Conservation (phyloP, 2,329 filamentous ascomycete species). For the Diaporthe helianthi region DNA sequence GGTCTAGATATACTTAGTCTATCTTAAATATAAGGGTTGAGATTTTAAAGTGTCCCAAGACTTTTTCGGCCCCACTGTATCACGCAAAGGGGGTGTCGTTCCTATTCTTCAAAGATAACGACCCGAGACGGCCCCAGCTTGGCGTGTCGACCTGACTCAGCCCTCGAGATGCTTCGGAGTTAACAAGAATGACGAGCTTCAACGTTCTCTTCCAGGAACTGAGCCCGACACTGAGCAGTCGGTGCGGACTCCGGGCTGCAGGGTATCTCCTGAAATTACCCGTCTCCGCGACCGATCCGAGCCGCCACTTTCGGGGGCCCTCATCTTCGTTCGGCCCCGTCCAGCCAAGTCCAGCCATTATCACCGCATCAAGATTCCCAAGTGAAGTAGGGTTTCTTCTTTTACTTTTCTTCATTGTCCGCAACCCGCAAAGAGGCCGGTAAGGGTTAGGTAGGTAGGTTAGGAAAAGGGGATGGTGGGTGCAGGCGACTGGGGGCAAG, state of each 20-base stretch:
- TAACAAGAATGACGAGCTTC: background rate
- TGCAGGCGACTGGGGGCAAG: constrained; percentile 29
- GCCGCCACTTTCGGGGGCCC: background rate
- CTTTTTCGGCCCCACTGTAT: too few species aligned
- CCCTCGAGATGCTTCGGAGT: too few species aligned
- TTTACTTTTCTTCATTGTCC: constrained; percentile 13
- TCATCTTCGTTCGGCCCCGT: background rate
- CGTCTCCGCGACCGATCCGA: background rate
- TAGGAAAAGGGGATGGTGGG: background rate
- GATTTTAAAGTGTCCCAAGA: too few species aligned
- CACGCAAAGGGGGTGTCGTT: background rate
- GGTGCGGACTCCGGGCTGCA: background rate
- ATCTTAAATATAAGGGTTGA: too few species aligned
- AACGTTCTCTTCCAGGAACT: background rate
- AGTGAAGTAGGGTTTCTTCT: background rate
- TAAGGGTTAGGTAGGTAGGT: background rate
- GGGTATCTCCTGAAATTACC: background rate
- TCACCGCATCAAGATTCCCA: background rate
- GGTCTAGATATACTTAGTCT: too few species aligned
- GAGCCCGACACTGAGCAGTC: background rate
- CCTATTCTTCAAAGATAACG: background rate
- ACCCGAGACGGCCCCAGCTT: background rate
- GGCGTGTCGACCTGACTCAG: background rate
- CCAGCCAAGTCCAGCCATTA: background rate
- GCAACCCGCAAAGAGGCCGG: background rate